These are phyloP conservation scores for Fusarium albosuccineum DNA, from an alignment of 2,329 filamentous ascomycete species.

Conservation along the genomic window DNA sequence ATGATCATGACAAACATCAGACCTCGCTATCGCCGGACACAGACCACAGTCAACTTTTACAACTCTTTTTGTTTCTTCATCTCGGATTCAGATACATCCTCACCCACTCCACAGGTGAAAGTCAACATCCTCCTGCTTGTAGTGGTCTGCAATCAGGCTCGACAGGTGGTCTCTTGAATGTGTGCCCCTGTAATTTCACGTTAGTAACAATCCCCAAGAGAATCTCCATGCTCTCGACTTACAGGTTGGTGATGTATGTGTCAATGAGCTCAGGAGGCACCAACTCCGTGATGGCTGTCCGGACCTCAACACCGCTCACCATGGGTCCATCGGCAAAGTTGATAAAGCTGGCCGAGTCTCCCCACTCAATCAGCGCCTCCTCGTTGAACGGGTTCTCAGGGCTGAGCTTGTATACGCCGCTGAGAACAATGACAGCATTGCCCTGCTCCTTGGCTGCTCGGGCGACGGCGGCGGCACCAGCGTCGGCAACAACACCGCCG, in stretches of 20 bases:
- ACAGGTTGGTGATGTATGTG: slow-evolving; percentile 85
- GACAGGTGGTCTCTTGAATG: slow-evolving; percentile 80
- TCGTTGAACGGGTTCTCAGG: slow-evolving; percentile 89
- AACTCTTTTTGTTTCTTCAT: slow-evolving; percentile 28
- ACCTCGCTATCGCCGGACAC: slow-evolving; percentile 35
- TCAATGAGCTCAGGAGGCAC: slow-evolving; percentile 82
- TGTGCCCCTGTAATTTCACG: slow-evolving; percentile 63
- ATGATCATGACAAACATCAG: slow-evolving; percentile 16
- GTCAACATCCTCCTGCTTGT: slow-evolving; percentile 78
- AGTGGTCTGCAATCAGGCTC: slow-evolving; percentile 80
- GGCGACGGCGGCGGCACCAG: slow-evolving; percentile 86
- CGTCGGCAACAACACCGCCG: slow-evolving; percentile 85
- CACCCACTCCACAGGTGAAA: slow-evolving; percentile 61
- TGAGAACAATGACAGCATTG: slow-evolving; percentile 88
- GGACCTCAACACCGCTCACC: slow-evolving; percentile 81
- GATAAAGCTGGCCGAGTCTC: slow-evolving; percentile 81
- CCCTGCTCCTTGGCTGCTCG: slow-evolving; percentile 85
- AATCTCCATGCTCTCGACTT: slow-evolving; percentile 47
- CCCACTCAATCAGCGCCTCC: slow-evolving; percentile 87
- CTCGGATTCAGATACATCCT: slow-evolving; percentile 20
- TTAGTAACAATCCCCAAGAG: not conserved
- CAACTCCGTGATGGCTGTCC: slow-evolving; percentile 85
- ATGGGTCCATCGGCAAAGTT: slow-evolving; percentile 83
- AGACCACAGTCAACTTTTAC: slow-evolving; percentile 35
- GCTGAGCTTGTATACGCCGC: slow-evolving; percentile 93